phyloP scores from a whole-genome alignment of 2,329 filamentous ascomycete genomes.

The Alternaria infectoria region DNA sequence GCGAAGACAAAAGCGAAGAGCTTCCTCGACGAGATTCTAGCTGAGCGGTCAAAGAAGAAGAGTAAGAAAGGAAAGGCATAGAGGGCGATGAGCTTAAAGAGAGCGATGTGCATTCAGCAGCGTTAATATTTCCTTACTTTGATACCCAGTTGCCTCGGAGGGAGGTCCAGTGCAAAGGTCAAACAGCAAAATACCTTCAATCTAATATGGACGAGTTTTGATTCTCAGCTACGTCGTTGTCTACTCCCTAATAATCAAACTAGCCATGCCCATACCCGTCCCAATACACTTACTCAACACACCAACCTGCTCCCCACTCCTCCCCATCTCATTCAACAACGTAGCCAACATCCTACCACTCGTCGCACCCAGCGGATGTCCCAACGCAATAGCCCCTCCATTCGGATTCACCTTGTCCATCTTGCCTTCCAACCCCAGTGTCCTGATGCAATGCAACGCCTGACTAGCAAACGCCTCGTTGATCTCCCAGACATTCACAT shows the following conservation, averaged over 20 bases:
- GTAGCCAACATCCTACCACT: slow-evolving; percentile 82
- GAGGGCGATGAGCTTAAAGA: too few species aligned
- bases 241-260: slow-evolving; percentile 57
- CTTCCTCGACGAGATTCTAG: slow-evolving; percentile 62
- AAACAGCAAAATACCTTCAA: background rate
- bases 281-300: slow-evolving; percentile 86
- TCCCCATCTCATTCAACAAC: slow-evolving; percentile 71
- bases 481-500: slow-evolving; percentile 89
- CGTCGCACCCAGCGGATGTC: slow-evolving; percentile 89
- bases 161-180: background rate
- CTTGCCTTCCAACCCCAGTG: slow-evolving; percentile 70
- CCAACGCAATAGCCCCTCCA: slow-evolving; percentile 91
- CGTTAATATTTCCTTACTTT: background rate
- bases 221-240: background rate
- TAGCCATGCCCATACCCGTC: slow-evolving; percentile 61
- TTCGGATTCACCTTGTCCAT: slow-evolving; percentile 85
- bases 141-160: background rate
- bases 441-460: slow-evolving; percentile 72
- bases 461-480: slow-evolving; percentile 79
- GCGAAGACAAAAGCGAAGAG: slow-evolving; percentile 50
- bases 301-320: slow-evolving; percentile 74
- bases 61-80: slow-evolving; percentile 40
- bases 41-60: slow-evolving; percentile 59
- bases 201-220: background rate
- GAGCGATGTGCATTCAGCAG: background rate